Conservation (phyloP, 1,284 basidiomycete genomes). For the Leccinum angustisporum region DNA sequence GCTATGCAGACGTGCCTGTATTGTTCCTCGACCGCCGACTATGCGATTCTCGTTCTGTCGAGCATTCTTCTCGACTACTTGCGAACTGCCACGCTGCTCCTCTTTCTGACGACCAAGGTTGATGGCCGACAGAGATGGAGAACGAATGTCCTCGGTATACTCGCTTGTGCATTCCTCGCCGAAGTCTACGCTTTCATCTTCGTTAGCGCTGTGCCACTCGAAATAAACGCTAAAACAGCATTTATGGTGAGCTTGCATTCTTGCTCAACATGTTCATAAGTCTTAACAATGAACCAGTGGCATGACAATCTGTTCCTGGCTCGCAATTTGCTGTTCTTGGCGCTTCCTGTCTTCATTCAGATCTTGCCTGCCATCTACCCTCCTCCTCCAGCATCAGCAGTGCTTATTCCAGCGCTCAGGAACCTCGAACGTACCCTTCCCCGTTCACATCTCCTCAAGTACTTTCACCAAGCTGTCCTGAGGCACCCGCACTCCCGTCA, state of each 20-base stretch:
- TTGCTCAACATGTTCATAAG: not conserved
- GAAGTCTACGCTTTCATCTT: constrained; percentile 58
- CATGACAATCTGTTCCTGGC: constrained; percentile 57
- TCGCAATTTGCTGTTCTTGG: constrained; percentile 58
- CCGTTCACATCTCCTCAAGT: constrained; percentile 53
- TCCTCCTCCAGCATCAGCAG: constrained; percentile 18
- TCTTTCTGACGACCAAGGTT: constrained; percentile 44
- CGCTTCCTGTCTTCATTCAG: constrained; percentile 54
- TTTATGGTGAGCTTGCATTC: constrained; percentile 53
- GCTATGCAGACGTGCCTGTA: constrained; percentile 60
- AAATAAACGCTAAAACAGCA: constrained; percentile 37
- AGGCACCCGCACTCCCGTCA: constrained; percentile 50
- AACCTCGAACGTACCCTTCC: constrained; percentile 42
- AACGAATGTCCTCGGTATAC: constrained; percentile 45
- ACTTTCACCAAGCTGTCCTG: constrained; percentile 53
- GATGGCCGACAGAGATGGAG: constrained; percentile 49
- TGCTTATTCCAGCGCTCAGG: constrained; percentile 29
- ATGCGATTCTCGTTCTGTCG: constrained; percentile 56
- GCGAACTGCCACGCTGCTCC: constrained; percentile 53
- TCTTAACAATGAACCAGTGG: constrained; percentile 46
- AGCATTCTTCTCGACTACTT: constrained; percentile 57
- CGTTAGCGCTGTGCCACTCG: constrained; percentile 46
- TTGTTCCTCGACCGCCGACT: constrained; percentile 59
- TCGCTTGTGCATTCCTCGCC: constrained; percentile 47
- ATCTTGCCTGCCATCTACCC: constrained; percentile 37